Conservation (phyloP, 768 basidiomycete genomes). For the Polyporus arcularius region DNA sequence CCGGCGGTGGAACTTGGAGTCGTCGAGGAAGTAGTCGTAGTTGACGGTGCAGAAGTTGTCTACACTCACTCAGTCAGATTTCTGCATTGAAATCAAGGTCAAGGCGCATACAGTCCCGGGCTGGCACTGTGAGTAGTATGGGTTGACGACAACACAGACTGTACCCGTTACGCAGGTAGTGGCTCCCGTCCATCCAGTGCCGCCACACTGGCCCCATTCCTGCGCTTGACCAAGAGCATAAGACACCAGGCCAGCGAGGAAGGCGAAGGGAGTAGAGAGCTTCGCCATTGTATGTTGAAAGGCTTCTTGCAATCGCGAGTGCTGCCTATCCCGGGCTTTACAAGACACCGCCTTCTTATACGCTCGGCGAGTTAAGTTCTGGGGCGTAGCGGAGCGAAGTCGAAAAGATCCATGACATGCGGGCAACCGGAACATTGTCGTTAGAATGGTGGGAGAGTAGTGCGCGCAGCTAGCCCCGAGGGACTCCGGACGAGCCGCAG, state of each 20-base stretch:
- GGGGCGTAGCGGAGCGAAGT: not conserved
- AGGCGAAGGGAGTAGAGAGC: conserved; percentile 27
- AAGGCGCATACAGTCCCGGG: conserved; percentile 25
- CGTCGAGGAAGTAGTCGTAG: not conserved
- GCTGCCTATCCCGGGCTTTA: not conserved
- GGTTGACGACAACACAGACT: conserved; percentile 38
- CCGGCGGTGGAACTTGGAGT: conserved; percentile 13
- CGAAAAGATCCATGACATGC: not conserved
- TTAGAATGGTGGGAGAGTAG: not conserved
- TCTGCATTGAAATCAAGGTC: not conserved
- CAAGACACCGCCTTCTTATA: not conserved
- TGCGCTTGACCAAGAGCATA: conserved; percentile 25
- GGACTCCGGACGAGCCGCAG: too few species aligned
- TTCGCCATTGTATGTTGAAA: conserved; percentile 13
- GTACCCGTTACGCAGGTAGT: conserved; percentile 42
- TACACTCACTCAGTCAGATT: not conserved
- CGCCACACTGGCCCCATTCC: conserved; percentile 36
- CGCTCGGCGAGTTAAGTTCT: not conserved
- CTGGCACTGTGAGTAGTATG: conserved; percentile 49
- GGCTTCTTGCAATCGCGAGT: not conserved
- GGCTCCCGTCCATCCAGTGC: conserved; percentile 38
- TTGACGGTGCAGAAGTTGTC: not conserved
- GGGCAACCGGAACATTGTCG: conserved; percentile 10
- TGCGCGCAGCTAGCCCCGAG: too few species aligned
- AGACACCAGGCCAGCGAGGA: conserved; percentile 29